Evolutionary conservation across 352 stramenopile species (phyloP).

Genomic region (Phytophthora sojae): DNA sequence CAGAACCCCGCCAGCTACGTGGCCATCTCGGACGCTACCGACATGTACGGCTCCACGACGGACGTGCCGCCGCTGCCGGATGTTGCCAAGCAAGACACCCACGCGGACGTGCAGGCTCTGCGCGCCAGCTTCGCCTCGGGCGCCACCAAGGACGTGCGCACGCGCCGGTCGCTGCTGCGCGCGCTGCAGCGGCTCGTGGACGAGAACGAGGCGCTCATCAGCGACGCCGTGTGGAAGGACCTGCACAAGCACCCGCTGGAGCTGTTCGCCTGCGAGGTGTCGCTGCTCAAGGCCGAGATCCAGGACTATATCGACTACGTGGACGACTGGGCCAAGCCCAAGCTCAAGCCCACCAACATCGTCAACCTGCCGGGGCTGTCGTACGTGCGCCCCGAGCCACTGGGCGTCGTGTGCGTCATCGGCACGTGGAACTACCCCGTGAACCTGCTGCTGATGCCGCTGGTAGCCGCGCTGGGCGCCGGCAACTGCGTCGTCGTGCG

Average conservation of each 20-base stretch:
- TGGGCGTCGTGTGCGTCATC: constrained; percentile 91
- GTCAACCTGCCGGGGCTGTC: constrained; percentile 62
- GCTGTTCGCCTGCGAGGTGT: constrained; percentile 61
- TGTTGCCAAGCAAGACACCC: constrained; percentile 60
- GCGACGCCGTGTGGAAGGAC: constrained; percentile 68
- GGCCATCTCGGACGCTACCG: constrained; percentile 6
- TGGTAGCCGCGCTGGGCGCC: constrained; percentile 82
- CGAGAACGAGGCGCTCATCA: constrained; percentile 56
- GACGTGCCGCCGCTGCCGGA: constrained; percentile 43
- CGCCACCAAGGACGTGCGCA: constrained; percentile 50
- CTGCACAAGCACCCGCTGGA: constrained; percentile 82
- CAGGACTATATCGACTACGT: constrained; percentile 83
- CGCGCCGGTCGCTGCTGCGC: constrained; percentile 53
- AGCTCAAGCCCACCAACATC: constrained; percentile 59
- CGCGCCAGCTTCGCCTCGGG: constrained; percentile 57
- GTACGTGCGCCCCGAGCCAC: constrained; percentile 74
- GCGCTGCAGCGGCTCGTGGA: constrained; percentile 58
- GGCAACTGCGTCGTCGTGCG: constrained; percentile 96
- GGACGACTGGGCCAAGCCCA: constrained; percentile 66
- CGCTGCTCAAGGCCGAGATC: constrained; percentile 66
- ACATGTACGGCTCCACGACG: constrained; percentile 25
- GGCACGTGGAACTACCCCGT: constrained; percentile 95
- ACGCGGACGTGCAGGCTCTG: constrained; percentile 55
- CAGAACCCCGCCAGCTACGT: constrained; percentile 14
- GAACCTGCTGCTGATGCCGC: constrained; percentile 74